Evolutionary conservation across 306 rosid species (phyloP).

Genomic region (Elaeagnus macrophylla): DNA sequence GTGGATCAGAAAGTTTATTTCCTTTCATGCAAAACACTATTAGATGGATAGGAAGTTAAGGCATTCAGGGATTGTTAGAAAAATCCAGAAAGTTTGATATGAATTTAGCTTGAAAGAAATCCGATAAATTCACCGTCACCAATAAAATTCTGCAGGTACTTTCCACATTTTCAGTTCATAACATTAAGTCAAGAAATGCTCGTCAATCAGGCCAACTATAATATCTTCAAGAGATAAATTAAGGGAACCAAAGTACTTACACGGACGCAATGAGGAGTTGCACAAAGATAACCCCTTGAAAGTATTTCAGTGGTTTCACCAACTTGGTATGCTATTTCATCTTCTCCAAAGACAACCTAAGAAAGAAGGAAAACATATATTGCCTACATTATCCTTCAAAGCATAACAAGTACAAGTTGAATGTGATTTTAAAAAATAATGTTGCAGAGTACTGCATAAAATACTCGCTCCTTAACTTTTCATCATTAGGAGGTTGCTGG

Average conservation of each 20-base stretch:
- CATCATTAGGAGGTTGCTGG: background rate
- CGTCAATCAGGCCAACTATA: background rate
- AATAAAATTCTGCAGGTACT: too few species aligned
- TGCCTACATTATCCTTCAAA: slow-evolving; percentile 7
- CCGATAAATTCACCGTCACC: too few species aligned
- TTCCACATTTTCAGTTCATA: too few species aligned
- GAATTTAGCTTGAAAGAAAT: too few species aligned
- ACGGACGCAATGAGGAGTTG: slow-evolving; percentile 95
- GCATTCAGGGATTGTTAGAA: background rate
- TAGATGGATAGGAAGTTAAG: too few species aligned
- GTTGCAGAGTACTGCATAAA: background rate
- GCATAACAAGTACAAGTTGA: background rate
- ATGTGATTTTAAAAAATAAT: background rate
- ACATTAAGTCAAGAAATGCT: too few species aligned
- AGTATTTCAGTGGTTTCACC: slow-evolving; percentile 93
- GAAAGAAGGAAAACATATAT: slow-evolving; percentile 1
- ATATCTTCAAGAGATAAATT: background rate
- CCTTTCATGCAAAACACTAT: too few species aligned
- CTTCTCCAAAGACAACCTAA: slow-evolving; percentile 73
- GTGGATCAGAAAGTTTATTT: too few species aligned
- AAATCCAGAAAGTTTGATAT: background rate
- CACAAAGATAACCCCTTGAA: slow-evolving; percentile 84
- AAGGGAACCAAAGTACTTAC: slow-evolving; percentile 28
- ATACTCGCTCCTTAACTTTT: too few species aligned
- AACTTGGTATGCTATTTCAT: slow-evolving; percentile 88